Evolutionary conservation across 1,139 yeast genomes (phyloP), one percentile per base, ranked within the genome.

Genomic region (Nakaseomyces sp.): DNA sequence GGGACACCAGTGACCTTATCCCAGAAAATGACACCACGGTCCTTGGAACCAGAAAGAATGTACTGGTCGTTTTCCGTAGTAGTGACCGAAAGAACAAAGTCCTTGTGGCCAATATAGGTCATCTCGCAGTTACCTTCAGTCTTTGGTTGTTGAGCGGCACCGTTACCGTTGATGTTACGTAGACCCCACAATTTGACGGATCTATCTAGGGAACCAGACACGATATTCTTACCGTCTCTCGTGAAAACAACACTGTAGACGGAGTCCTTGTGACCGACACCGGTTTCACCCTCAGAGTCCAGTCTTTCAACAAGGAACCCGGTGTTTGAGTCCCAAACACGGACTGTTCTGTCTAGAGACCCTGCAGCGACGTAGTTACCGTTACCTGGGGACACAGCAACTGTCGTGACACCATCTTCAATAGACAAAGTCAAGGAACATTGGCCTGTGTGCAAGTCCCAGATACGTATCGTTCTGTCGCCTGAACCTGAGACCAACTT

Each of bases 391-490:
- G 96, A 85, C 29, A 89, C 94, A 13, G 96, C 96, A 40, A 91
- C 97, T 0, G 98, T 91, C 45, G 97, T 91, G 43, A 91, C 97
- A 53, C 97, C 98, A 62, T 91, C 98, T 66, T 91, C 97, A 56
- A 91, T 89, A 26, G 89, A 79, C 56, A 87, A 73, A 42, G 96
- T 88, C 60, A 87, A 73, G 37, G 91, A 82, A 62, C 96, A 87
- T 68, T 86, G 93, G 22, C 96, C 93, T 38, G 87, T 77, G 58
- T 87, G 82, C 65, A 89, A 78, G 66, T 89, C 96, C 98, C 98
- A 91, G 62, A 91, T 85, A 64, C 96, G 77, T 41, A 91, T 96
- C 16, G 96, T 88, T 57, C 96, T 77, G 68, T 91, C 98, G 45
- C 97, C 98, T 15, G 95, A 84, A 40, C 98, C 98, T 25, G 95